Evolutionary conservation across 1,139 yeast species (phyloP), one percentile per base, ranked within the genome.

Genomic region (Geotrichum fermentans): DNA sequence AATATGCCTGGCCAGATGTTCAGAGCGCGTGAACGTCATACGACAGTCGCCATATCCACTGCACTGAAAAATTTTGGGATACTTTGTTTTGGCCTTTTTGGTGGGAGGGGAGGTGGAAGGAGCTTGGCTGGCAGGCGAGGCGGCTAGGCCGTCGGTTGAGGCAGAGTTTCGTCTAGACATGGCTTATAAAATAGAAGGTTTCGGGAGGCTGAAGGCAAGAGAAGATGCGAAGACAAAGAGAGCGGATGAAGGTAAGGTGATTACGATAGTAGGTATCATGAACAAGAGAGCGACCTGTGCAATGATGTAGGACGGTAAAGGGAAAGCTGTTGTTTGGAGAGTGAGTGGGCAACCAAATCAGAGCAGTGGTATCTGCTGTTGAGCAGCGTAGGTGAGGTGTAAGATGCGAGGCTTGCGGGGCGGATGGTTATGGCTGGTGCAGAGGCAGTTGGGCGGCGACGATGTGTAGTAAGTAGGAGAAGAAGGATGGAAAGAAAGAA

Each of bases 1-100:
- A 49, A 89, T 84, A 69, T 89, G 97, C 55, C 97, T 74, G 2
- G 96, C 96, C 58, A 90, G 73, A 67, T 90, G 97, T 64, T 90
- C 97, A 16, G 88, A 80, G 52, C 96, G 70, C 2, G 95, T 86
- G 65, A 89, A 90, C 8, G 90, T 78, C 96, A 89, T 90, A 50
- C 72, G 74, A 66, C 97, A 89, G 55, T 85, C 90, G 14, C 90
- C 89, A 63, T 78, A 89, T 4, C 96, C 96, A 1, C 85, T 73
- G 66, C 97, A 89, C 63, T 83, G 90, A 66, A 88, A 89, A 20
- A 84, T 78, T 53, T 71, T 71, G 10, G 72, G 71, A 52, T 65
- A 66, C 52, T 66, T 67, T 29, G 67, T 55, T 37, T 64, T 64
- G 26, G 60, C 52, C 53, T 56, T 55, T 36, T 58, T 57, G 14